These are phyloP conservation scores for Camellia oleifera DNA, from an alignment of 179 eudicot genomes.

Conservation along the genomic window DNA sequence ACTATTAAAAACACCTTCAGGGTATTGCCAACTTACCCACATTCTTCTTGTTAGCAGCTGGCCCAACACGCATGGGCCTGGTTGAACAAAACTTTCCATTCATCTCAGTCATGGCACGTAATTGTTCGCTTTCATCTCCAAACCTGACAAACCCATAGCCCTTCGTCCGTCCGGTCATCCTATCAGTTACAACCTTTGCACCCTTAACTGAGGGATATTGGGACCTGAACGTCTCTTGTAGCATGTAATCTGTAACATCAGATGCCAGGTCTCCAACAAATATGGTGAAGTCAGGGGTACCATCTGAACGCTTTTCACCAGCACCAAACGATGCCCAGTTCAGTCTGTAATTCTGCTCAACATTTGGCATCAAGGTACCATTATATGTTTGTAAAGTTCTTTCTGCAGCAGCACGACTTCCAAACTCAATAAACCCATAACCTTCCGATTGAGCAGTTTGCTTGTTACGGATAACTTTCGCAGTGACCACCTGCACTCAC, in stretches of 20 bases:
- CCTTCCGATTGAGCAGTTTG: constrained; percentile 73
- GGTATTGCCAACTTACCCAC: constrained; percentile 31
- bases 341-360: constrained; percentile 69
- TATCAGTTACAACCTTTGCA: constrained; percentile 93
- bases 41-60: constrained; percentile 84
- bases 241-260: constrained; percentile 77
- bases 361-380: constrained; percentile 66
- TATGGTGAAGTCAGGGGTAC: constrained; percentile 64
- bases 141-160: constrained; percentile 96
- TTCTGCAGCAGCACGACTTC: constrained; percentile 71
- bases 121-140: constrained; percentile 81
- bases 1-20: constrained; percentile 32
- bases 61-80: constrained; percentile 93
- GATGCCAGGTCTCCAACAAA: constrained; percentile 94
- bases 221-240: constrained; percentile 79
- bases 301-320: constrained; percentile 82
- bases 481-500: constrained; percentile 48
- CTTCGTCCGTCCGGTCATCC: constrained; percentile 72
- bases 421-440: constrained; percentile 82
- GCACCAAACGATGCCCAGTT: constrained; percentile 90
- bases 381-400: constrained; percentile 62
- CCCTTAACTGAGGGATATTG: constrained; percentile 79
- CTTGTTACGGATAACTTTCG: constrained; percentile 84
- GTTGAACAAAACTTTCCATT: constrained; percentile 77
- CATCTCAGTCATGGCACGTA: constrained; percentile 95